Evolutionary conservation across 345 rosid species (phyloP).

Genomic region (Lepidium didymum): DNA sequence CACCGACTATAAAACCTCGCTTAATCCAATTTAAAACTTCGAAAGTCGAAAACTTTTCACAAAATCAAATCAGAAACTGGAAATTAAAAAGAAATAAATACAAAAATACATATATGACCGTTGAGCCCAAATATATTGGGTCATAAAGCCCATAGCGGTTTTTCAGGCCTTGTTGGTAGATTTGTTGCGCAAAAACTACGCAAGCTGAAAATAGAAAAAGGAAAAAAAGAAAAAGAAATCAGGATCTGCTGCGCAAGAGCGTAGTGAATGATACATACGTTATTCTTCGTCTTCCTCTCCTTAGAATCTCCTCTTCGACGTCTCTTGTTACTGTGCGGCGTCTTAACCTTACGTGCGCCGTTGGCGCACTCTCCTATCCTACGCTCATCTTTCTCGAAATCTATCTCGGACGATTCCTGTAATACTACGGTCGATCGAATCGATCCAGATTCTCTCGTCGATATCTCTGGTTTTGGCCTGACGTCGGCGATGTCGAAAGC

Average conservation of each 20-base stretch:
- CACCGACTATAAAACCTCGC: background rate
- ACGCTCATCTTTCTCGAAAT: conserved; percentile 12
- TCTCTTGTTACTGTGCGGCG: conserved; percentile 42
- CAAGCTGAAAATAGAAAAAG: background rate
- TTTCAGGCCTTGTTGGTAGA: background rate
- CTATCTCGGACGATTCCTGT: background rate
- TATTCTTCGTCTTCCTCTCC: background rate
- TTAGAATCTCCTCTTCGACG: conserved; percentile 18
- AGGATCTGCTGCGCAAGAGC: conserved; percentile 9
- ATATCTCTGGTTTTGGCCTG: conserved; percentile 34
- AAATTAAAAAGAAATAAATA: background rate
- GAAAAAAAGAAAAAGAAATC: background rate
- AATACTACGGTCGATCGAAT: conserved; percentile 11
- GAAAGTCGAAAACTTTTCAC: background rate
- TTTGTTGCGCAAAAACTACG: conserved; percentile 2
- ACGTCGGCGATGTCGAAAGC: conserved; percentile 70
- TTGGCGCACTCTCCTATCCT: conserved; percentile 41
- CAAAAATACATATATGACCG: background rate
- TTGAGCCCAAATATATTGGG: background rate
- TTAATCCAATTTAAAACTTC: background rate
- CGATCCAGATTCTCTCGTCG: conserved; percentile 2
- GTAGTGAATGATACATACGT: conserved; percentile 28
- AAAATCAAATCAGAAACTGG: background rate
- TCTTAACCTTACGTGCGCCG: conserved; percentile 44
- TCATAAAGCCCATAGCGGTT: background rate